Conservation (phyloP, 2,329 filamentous ascomycete genomes). For the Aspergillus hiratsukae region DNA sequence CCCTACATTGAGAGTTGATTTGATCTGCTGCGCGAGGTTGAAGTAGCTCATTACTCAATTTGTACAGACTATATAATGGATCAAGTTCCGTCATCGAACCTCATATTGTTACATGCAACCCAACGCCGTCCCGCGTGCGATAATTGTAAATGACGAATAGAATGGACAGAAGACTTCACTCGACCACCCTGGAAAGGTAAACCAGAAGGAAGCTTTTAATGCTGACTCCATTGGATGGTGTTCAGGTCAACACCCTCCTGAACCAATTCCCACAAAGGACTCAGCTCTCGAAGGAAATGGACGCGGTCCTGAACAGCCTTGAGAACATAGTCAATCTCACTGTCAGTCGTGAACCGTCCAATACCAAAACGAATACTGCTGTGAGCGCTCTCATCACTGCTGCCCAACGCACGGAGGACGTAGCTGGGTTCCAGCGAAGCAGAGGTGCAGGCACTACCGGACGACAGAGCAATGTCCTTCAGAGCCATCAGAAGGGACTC, state of each 20-base stretch:
- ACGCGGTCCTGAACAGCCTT: conserved; percentile 90
- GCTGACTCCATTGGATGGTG: conserved; percentile 97
- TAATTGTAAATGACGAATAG: conserved; percentile 8
- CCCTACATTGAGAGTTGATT: not conserved
- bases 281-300: conserved; percentile 87
- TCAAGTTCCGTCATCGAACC: conserved; percentile 10
- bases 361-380: conserved; percentile 98
- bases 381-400: conserved; percentile 95
- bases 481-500: conserved; percentile 97
- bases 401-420: conserved; percentile 87
- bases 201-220: conserved; percentile 36
- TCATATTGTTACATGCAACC: conserved; percentile 18
- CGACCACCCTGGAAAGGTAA: conserved; percentile 7
- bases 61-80: conserved; percentile 15
- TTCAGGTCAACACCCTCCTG: conserved; percentile 94
- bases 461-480: conserved; percentile 96
- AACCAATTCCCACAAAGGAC: conserved; percentile 94
- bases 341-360: conserved; percentile 90
- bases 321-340: conserved; percentile 94
- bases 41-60: conserved; percentile 1
- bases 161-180: conserved; percentile 7
- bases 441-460: conserved; percentile 93
- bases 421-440: conserved; percentile 96
- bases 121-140: conserved; percentile 22
- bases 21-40: not conserved